phyloP scores from a whole-genome alignment of 2,329 filamentous ascomycete species.

The Fusarium vanettenii region DNA sequence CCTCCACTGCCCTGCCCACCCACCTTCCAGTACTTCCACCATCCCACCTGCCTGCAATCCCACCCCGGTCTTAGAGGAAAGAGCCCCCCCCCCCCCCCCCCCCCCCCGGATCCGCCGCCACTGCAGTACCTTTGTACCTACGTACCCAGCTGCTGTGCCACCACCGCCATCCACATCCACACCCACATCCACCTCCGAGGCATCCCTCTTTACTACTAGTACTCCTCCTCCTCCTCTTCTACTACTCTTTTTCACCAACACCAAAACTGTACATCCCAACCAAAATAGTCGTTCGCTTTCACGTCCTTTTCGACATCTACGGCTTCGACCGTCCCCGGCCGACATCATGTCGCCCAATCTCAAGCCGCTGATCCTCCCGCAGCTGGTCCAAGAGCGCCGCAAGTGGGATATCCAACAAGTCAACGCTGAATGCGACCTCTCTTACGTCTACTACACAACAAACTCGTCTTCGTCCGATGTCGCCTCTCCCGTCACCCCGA shows the following conservation, averaged over 20 bases:
- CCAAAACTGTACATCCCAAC: slow-evolving; percentile 15
- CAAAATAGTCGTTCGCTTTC: slow-evolving; percentile 28
- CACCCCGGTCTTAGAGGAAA: slow-evolving; percentile 28
- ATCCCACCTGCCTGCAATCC: slow-evolving; percentile 13
- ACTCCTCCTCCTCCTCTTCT: slow-evolving; percentile 11
- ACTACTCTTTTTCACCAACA: slow-evolving; percentile 17
- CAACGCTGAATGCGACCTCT: slow-evolving; percentile 48
- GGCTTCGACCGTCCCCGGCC: slow-evolving; percentile 39
- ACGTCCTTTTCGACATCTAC: slow-evolving; percentile 28
- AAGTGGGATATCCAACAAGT: slow-evolving; percentile 52
- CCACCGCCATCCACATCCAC: slow-evolving; percentile 24
- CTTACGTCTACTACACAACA: slow-evolving; percentile 57
- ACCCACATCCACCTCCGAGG: slow-evolving; percentile 33
- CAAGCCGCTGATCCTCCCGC: slow-evolving; percentile 65
- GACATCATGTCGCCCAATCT: slow-evolving; percentile 60
- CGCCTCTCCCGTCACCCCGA: slow-evolving; percentile 77
- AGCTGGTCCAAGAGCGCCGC: slow-evolving; percentile 63
- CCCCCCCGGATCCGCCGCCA: slow-evolving; percentile 41
- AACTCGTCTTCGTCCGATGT: slow-evolving; percentile 74
- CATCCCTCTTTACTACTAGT: slow-evolving; percentile 37
- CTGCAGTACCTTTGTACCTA: slow-evolving; percentile 11
- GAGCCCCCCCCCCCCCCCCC: slow-evolving; percentile 18
- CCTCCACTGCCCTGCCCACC: too few species aligned
- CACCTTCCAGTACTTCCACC: slow-evolving; percentile 10
- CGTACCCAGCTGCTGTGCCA: slow-evolving; percentile 32